Percentiles rank a stretch among this genome's conserved stretches.
These are phyloP conservation scores for Climacium dendroides DNA, from an alignment of 225 moss, liverwort and hornwort species.

Conservation along the genomic window DNA sequence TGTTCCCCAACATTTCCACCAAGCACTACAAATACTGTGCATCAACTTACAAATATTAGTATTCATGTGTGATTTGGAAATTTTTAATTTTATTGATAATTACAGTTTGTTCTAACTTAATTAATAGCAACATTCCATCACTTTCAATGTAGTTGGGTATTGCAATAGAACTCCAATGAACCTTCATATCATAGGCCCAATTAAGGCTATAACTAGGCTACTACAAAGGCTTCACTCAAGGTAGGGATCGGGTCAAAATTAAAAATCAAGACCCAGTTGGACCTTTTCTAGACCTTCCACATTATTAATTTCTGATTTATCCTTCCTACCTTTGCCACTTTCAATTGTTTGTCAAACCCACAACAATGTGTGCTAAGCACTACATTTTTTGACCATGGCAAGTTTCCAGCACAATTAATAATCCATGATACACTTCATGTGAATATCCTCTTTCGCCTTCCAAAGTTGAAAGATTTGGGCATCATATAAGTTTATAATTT, in stretches of 20 bases:
- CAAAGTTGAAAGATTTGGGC: background rate
- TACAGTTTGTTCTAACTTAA: background rate
- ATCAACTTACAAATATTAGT: background rate
- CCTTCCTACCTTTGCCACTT: background rate
- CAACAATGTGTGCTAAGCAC: background rate
- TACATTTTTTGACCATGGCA: background rate
- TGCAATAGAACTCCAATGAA: background rate
- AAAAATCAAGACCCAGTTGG: background rate
- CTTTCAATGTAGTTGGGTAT: background rate
- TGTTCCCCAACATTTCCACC: background rate
- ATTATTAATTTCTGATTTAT: background rate
- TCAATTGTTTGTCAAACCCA: background rate
- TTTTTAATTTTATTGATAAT: too few species aligned
- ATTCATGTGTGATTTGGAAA: background rate
- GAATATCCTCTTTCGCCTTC: background rate
- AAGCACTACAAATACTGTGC: background rate
- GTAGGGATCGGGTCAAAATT: too few species aligned
- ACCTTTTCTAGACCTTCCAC: background rate
- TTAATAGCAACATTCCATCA: background rate
- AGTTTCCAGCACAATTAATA: accelerated
- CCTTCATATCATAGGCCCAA: background rate
- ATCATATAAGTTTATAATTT: background rate
- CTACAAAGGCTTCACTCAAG: too few species aligned
- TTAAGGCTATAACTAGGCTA: too few species aligned
- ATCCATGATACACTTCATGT: background rate